Conservation (phyloP, 2,329 filamentous ascomycete species). For the Trichoderma hamatum region DNA sequence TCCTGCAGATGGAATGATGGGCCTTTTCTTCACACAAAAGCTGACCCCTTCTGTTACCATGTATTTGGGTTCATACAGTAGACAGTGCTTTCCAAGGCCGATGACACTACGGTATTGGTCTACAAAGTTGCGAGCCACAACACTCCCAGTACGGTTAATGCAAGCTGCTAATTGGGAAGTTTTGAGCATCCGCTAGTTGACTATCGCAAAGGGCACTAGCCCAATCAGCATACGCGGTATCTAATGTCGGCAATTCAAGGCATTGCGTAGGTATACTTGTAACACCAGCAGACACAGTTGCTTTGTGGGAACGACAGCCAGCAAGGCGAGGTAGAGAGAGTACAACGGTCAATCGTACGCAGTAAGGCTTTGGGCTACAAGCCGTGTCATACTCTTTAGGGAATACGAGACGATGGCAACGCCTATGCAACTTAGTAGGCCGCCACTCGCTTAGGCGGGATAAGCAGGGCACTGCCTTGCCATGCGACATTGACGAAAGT, state of each 20-base stretch:
- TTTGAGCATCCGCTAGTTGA: constrained; percentile 19
- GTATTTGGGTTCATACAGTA: background rate
- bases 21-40: background rate
- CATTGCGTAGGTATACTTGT: background rate
- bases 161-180: constrained; percentile 14
- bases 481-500: background rate
- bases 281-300: background rate
- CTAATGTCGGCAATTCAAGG: constrained; percentile 13
- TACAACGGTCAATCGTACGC: background rate
- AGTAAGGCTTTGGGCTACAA: background rate
- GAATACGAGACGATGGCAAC: background rate
- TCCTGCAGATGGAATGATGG: background rate
- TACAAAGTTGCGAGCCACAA: background rate
- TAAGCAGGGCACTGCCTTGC: background rate
- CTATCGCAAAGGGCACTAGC: constrained; percentile 1
- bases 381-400: background rate
- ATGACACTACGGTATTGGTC: background rate
- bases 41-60: background rate
- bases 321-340: background rate
- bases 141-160: constrained; percentile 3
- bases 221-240: constrained; percentile 13
- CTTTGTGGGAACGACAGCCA: background rate
- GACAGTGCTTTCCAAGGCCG: background rate
- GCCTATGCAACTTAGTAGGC: background rate
- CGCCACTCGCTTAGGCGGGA: background rate